A percentile compares a stretch with the other conserved stretches of the same genome.
These are phyloP conservation scores for Podospora didyma DNA, from an alignment of 495 filamentous ascomycete genomes.

Conservation along the genomic window DNA sequence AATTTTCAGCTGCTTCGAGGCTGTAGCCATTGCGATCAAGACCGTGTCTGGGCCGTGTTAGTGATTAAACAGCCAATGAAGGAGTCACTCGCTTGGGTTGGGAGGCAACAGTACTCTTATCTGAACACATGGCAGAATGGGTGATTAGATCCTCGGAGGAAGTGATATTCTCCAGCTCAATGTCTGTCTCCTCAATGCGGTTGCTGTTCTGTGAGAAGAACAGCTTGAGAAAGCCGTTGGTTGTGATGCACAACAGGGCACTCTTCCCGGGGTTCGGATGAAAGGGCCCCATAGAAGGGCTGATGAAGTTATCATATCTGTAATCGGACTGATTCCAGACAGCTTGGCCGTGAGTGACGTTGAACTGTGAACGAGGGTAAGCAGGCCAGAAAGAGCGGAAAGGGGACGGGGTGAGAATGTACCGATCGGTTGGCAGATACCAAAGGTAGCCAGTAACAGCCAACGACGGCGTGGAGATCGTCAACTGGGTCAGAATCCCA, in stretches of 20 bases:
- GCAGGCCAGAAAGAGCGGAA: neutral
- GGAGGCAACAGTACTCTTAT: conserved; percentile 63
- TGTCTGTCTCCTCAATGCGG: conserved; percentile 60
- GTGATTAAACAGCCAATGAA: neutral
- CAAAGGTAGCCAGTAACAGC: conserved; percentile 76
- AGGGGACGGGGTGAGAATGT: conserved; percentile 13
- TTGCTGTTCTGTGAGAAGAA: conserved; percentile 64
- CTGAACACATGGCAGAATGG: conserved; percentile 74
- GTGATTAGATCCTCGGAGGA: conserved; percentile 69
- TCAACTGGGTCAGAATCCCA: conserved; percentile 60
- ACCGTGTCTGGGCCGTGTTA: conserved; percentile 43
- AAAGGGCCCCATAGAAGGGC: conserved; percentile 59
- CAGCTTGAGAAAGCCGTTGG: conserved; percentile 63
- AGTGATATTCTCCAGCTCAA: conserved; percentile 65
- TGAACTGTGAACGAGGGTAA: conserved; percentile 5
- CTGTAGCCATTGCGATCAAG: conserved; percentile 61
- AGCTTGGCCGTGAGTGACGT: conserved; percentile 41
- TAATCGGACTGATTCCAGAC: conserved; percentile 40
- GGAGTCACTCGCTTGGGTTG: neutral
- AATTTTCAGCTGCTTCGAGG: conserved; percentile 61
- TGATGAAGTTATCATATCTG: conserved; percentile 41
- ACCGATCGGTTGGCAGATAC: conserved; percentile 42
- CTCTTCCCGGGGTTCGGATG: conserved; percentile 63
- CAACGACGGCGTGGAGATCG: conserved; percentile 72
- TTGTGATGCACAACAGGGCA: conserved; percentile 66